Evolutionary conservation across 2,329 filamentous ascomycete genomes (phyloP), one percentile per base, ranked within the genome.

Genomic region (Shiraia bambusicola): DNA sequence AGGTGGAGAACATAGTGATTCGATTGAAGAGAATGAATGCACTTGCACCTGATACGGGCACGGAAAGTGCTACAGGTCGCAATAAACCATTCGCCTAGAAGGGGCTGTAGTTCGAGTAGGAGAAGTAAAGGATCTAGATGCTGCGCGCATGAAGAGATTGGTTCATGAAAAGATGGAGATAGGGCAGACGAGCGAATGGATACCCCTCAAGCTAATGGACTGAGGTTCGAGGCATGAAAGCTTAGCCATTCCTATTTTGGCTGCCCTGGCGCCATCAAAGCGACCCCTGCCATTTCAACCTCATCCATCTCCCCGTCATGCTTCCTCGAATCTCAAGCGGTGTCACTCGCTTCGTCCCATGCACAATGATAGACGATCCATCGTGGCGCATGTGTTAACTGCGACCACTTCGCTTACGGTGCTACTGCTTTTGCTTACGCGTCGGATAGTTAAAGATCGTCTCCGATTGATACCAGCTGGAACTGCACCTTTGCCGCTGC

Each of bases 1-100:
- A 56, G 44, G 63, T 58, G 34, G 62, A 60, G 52, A 65, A 67
- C 63, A 69, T 68, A 55, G 48, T 43, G 42, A 36, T 34, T 39
- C 38, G 36, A 28, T 41, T 50, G 47, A 48, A 51, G 46, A 45
- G 36, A 30, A 42, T 58, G 47, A 45, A 41, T 22, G 19, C 19
- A 22, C 19, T 22, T 22, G 49, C 60, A 61, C 58, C 61, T 58
- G 60, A 61, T 52, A 45, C 47, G 41, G 47, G 43, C 46, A 40
- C 40, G 42, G 40, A 50, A 52, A 44, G 43, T 50, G 47, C 50
- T 56, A 58, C 30, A 43, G 40, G 35, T 35, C 45, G 49, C 42
- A 49, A 49, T 51, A 48, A 49, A 50, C 52, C 58, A 60, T 56
- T 45, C 49, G 52, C 47, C 40, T 49, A 36, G 37, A 54, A 44